These are phyloP conservation scores for Pyrus pyrifolia DNA, from an alignment of 306 rosid species.

Conservation along the genomic window DNA sequence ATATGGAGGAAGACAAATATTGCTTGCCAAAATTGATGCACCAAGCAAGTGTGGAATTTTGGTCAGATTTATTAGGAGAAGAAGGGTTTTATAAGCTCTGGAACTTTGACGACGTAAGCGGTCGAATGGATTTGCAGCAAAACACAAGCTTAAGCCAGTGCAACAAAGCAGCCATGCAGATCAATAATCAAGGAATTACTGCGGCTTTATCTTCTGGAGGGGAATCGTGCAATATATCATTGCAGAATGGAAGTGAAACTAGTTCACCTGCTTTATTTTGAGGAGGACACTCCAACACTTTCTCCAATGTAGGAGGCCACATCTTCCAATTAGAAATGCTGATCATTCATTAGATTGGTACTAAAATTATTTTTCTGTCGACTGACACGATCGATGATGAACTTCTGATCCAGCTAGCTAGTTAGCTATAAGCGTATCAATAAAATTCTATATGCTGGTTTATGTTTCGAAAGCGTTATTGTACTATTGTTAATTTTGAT, in stretches of 20 bases:
- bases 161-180: conserved; percentile 10
- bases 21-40: conserved; percentile 8
- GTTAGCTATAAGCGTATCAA: background rate
- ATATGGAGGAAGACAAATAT: background rate
- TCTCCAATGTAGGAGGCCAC: background rate
- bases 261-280: background rate
- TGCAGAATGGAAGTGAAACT: conserved; percentile 2
- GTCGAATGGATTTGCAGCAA: background rate
- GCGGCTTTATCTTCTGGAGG: conserved; percentile 1
- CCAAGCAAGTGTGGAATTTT: conserved; percentile 16
- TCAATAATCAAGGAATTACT: background rate
- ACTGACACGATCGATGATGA: background rate
- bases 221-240: background rate
- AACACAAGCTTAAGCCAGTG: background rate
- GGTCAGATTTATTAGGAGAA: conserved; percentile 14
- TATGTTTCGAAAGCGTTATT: background rate
- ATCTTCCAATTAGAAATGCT: background rate
- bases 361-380: background rate
- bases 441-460: background rate
- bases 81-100: conserved; percentile 29
- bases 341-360: background rate
- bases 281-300: background rate
- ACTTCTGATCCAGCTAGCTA: background rate
- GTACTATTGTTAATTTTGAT: background rate
- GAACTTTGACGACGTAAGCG: conserved; percentile 32